Conservation (phyloP, 139 green algal species). For the Trebouxia sp. region DNA sequence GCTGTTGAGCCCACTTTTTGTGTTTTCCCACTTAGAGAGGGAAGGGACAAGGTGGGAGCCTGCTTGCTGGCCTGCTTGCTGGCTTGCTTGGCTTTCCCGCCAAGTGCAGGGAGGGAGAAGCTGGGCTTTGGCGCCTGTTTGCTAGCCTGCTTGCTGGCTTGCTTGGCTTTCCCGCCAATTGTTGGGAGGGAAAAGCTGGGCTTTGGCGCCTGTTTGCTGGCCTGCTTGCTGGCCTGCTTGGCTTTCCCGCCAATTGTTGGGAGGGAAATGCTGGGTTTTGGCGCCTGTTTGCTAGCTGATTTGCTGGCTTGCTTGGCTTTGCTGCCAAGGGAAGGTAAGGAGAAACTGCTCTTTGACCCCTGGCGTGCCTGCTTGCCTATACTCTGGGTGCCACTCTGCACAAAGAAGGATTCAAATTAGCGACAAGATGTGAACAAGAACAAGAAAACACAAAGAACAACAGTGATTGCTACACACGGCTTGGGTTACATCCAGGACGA, state of each 20-base stretch:
- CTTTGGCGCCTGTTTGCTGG: neutral
- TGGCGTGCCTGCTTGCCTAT: neutral
- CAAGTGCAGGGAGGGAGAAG: neutral
- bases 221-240: neutral
- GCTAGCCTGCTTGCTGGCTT: neutral
- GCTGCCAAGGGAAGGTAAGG: neutral
- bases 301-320: neutral
- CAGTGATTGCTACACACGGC: too few species aligned
- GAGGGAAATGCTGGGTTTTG: neutral
- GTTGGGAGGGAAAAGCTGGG: constrained; percentile 1
- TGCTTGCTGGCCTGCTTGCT: constrained; percentile 12
- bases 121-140: constrained; percentile 4
- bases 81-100: neutral
- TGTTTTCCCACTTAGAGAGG: constrained; percentile 13
- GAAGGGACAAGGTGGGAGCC: constrained; percentile 10
- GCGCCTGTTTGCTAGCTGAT: neutral
- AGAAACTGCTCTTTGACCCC: constrained; percentile 8
- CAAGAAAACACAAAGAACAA: too few species aligned
- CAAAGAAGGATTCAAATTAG: neutral
- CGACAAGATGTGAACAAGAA: too few species aligned
- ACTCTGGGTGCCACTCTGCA: neutral
- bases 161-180: neutral
- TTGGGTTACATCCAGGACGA: too few species aligned
- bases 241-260: neutral
- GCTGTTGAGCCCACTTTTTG: neutral